phyloP scores from a whole-genome alignment of 1,284 basidiomycete species.

The Coniophora puteana region DNA sequence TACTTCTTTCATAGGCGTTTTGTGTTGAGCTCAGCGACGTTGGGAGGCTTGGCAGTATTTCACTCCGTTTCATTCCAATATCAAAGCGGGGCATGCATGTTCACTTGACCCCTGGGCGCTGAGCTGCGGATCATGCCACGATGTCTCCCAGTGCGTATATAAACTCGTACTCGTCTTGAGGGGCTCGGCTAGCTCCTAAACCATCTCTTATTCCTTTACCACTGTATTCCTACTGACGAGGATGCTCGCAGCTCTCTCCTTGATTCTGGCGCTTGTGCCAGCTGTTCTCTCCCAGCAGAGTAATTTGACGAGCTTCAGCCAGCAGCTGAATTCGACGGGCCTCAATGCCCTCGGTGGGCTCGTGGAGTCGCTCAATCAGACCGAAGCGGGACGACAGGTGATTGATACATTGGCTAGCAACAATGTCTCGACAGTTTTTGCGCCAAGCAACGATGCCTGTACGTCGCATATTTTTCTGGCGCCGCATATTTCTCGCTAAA shows the following conservation, averaged over 20 bases:
- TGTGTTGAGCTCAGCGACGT: too few species aligned
- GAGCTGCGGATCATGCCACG: too few species aligned
- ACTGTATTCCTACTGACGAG: slow-evolving; percentile 19
- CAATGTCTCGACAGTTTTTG: slow-evolving; percentile 45
- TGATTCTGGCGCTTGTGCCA: slow-evolving; percentile 12
- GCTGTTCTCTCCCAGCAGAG: slow-evolving; percentile 15
- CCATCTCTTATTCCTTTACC: background rate
- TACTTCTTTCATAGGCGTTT: too few species aligned
- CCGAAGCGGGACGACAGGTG: slow-evolving; percentile 38
- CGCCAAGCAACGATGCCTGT: slow-evolving; percentile 47
- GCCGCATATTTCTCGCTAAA: background rate
- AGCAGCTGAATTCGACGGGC: slow-evolving; percentile 30
- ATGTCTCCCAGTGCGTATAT: background rate
- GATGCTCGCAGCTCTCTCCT: slow-evolving; percentile 10
- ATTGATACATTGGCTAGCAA: slow-evolving; percentile 35
- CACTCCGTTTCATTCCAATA: too few species aligned
- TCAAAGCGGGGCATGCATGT: too few species aligned
- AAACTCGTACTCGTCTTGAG: background rate
- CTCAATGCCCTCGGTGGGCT: slow-evolving; percentile 36
- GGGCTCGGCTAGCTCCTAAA: background rate
- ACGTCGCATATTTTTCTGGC: slow-evolving; percentile 11
- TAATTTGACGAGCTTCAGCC: slow-evolving; percentile 31
- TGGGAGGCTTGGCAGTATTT: too few species aligned
- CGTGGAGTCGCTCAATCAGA: slow-evolving; percentile 36
- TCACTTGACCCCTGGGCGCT: too few species aligned